These are phyloP conservation scores for Torulaspora maleeae DNA, from an alignment of 805 yeast genomes.

Conservation along the genomic window DNA sequence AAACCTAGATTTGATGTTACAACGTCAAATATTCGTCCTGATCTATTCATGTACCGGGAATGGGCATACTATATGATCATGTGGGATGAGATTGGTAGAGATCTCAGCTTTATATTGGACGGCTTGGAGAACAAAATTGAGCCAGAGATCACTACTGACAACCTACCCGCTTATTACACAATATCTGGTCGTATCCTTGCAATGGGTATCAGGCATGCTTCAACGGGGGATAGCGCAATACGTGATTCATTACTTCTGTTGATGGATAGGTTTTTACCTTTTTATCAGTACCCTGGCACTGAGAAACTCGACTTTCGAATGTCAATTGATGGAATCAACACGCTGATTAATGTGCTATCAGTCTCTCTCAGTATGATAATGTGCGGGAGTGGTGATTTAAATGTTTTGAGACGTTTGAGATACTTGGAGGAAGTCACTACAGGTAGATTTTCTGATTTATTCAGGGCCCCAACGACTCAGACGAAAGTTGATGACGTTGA, in stretches of 20 bases:
- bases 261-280: constrained; percentile 31
- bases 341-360: constrained; percentile 54
- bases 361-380: constrained; percentile 67
- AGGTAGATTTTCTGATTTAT: constrained; percentile 33
- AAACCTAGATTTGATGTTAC: constrained; percentile 56
- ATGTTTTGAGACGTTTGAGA: constrained; percentile 66
- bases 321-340: constrained; percentile 47
- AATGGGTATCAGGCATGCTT: constrained; percentile 71
- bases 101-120: constrained; percentile 29
- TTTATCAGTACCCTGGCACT: constrained; percentile 38
- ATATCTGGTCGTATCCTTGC: constrained; percentile 73
- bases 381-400: constrained; percentile 91
- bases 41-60: constrained; percentile 60
- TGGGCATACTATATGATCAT: constrained; percentile 59
- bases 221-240: constrained; percentile 53
- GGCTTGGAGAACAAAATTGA: constrained; percentile 9
- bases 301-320: constrained; percentile 54
- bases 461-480: constrained; percentile 2
- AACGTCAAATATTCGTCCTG: constrained; percentile 53
- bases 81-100: constrained; percentile 60
- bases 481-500: not conserved
- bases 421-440: constrained; percentile 56
- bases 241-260: constrained; percentile 40
- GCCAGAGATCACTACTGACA: constrained; percentile 49
- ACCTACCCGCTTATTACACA: constrained; percentile 56